Percentiles rank a stretch among this genome's conserved stretches.
Evolutionary conservation across 2,329 filamentous ascomycete genomes (phyloP).

Genomic region (Aureobasidium mangrovei): DNA sequence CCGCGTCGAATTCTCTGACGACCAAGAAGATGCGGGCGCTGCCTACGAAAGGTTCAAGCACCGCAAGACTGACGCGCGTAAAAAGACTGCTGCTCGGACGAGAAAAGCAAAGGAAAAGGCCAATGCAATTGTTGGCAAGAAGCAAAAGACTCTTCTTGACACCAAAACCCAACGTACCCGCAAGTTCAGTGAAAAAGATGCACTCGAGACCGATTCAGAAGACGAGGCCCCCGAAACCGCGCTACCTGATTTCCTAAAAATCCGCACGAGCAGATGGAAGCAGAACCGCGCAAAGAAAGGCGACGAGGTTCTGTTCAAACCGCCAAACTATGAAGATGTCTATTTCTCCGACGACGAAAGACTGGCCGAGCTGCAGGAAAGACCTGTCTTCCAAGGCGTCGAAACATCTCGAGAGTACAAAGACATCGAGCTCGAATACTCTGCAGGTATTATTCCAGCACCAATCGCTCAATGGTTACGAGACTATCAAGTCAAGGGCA

Average conservation of each 20-base stretch:
- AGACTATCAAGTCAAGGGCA: slow-evolving; percentile 83
- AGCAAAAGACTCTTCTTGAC: slow-evolving; percentile 16
- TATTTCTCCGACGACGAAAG: slow-evolving; percentile 65
- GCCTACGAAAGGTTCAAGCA: slow-evolving; percentile 58
- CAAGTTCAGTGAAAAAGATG: slow-evolving; percentile 1
- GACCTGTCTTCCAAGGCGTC: slow-evolving; percentile 57
- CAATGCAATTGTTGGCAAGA: slow-evolving; percentile 30
- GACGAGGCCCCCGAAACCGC: slow-evolving; percentile 48
- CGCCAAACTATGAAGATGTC: slow-evolving; percentile 67
- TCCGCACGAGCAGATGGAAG: slow-evolving; percentile 63
- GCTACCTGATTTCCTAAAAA: slow-evolving; percentile 64
- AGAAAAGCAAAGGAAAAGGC: slow-evolving; percentile 38
- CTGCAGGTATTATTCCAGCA: slow-evolving; percentile 74
- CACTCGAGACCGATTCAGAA: slow-evolving; percentile 34
- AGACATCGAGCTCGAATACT: slow-evolving; percentile 66
- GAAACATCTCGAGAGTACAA: slow-evolving; percentile 61
- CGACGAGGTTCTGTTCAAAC: slow-evolving; percentile 62
- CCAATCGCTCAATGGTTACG: slow-evolving; percentile 85
- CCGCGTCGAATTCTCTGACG: slow-evolving; percentile 23
- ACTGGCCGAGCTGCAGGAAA: slow-evolving; percentile 54
- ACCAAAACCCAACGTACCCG: slow-evolving; percentile 8
- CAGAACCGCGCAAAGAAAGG: slow-evolving; percentile 49
- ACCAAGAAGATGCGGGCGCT: slow-evolving; percentile 47
- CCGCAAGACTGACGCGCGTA: slow-evolving; percentile 46
- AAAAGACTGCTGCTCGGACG: slow-evolving; percentile 42